phyloP scores from a whole-genome alignment of 495 filamentous ascomycete genomes.

The Talaromyces stipitatus region DNA sequence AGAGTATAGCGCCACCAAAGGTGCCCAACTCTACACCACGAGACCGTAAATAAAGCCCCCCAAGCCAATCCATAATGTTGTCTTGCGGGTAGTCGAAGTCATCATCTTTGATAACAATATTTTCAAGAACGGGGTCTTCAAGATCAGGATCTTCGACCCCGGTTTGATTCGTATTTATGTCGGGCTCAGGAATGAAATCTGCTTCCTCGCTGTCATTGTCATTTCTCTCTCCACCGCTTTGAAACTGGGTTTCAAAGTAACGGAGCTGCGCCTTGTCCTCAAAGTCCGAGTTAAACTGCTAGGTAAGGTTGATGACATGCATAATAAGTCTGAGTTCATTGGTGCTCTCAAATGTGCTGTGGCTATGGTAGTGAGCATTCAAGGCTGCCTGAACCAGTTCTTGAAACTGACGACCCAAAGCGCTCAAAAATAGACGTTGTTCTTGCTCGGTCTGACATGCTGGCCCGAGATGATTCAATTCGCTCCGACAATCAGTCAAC shows the following conservation, averaged over 20 bases:
- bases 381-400: constrained; percentile 21
- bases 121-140: constrained; percentile 1
- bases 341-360: constrained; percentile 21
- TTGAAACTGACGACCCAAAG: constrained; percentile 30
- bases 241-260: not conserved
- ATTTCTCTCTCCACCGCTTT: not conserved
- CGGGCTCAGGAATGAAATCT: not conserved
- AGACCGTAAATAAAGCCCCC: constrained; percentile 11
- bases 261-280: constrained; percentile 21
- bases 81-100: constrained; percentile 10
- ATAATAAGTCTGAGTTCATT: constrained; percentile 29
- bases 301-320: constrained; percentile 21
- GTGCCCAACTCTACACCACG: constrained; percentile 18
- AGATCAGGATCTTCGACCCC: not conserved
- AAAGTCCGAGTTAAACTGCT: constrained; percentile 25
- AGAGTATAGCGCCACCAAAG: constrained; percentile 15
- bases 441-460: constrained; percentile 25
- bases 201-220: not conserved
- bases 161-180: not conserved
- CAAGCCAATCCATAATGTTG: constrained; percentile 18
- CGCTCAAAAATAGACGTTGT: constrained; percentile 31
- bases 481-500: constrained; percentile 17
- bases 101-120: not conserved
- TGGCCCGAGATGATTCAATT: constrained; percentile 33
- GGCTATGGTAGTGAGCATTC: constrained; percentile 29